Evolutionary conservation across 2,329 filamentous ascomycete species (phyloP), one percentile per base, ranked within the genome.

Genomic region (Alternaria triticina): DNA sequence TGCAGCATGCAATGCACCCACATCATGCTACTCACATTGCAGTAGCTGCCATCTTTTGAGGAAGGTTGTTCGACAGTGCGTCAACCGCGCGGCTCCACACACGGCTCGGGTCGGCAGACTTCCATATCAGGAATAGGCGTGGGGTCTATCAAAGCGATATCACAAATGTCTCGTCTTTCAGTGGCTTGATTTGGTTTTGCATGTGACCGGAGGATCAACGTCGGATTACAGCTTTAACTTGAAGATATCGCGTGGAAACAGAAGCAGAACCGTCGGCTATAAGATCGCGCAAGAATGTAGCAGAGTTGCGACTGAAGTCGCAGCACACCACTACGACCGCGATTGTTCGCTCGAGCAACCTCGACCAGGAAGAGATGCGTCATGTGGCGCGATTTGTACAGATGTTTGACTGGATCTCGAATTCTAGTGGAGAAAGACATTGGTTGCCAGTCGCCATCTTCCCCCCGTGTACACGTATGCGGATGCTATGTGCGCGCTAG

Each of bases 61-160:
- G 59, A 62, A 62, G 27, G 28, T 54, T 54, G 30, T 49, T 25
- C 44, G 45, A 59, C 40, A 59, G 28, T 28, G 36, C 62, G 54
- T 50, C 61, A 66, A 45, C 61, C 64, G 64, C 64, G 62, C 62
- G 62, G 59, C 54, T 65, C 58, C 50, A 54, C 27, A 61, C 54
- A 57, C 62, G 62, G 62, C 62, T 65, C 59, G 55, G 59, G 50
- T 65, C 62, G 55, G 62, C 40, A 52, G 45, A 62, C 50, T 43
- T 58, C 59, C 59, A 13, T 22, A 52, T 59, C 15, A 43, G 58
- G 54, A 49, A 56, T 44, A 27, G 52, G 23, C 36, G 51, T 61
- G 30, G 51, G 20, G 50, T 46, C 30, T 27, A 25, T 17, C 28
- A 43, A 23, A 15, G 22, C 30, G 15, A 51, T 6, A 45, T 50